A percentile compares a stretch with the other conserved stretches of the same genome.
Conservation (phyloP, 23 red algal genomes). For the Chondrus crispus region DNA sequence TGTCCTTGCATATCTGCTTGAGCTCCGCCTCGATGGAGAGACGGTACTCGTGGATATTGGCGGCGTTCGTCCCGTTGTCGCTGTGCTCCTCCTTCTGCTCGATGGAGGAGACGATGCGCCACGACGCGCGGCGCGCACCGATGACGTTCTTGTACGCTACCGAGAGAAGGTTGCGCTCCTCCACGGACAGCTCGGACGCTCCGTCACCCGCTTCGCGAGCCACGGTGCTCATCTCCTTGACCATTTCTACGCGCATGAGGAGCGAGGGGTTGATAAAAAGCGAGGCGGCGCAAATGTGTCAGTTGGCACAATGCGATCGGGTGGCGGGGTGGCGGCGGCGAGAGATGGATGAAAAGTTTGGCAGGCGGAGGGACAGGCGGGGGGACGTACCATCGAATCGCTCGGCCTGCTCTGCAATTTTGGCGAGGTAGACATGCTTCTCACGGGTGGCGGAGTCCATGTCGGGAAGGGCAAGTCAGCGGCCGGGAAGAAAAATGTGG, state of each 20-base stretch:
- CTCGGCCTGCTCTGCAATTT: constrained; percentile 99
- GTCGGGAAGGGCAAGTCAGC: not conserved
- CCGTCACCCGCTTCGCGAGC: constrained; percentile 66
- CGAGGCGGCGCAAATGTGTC: not conserved
- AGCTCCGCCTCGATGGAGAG: constrained; percentile 90
- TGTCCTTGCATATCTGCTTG: constrained; percentile 90
- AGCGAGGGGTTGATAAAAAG: not conserved
- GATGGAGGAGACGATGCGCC: constrained; percentile 99
- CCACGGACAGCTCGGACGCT: constrained; percentile 80
- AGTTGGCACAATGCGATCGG: not conserved
- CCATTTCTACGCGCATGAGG: constrained; percentile 77
- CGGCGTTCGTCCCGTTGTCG: constrained; percentile 88
- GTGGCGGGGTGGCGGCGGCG: not conserved
- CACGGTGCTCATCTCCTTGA: constrained; percentile 95
- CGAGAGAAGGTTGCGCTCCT: constrained; percentile 98
- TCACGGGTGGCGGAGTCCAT: constrained; percentile 91
- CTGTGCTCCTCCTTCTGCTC: constrained; percentile 97
- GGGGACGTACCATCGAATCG: constrained; percentile 91
- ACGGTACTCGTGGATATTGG: constrained; percentile 92
- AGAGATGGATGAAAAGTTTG: not conserved
- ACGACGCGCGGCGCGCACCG: constrained; percentile 93
- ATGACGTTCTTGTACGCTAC: constrained; percentile 99
- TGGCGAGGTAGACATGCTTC: constrained; percentile 94
- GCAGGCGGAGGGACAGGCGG: too few species aligned
- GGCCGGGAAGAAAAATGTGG: too few species aligned